phyloP scores from a whole-genome alignment of 495 filamentous ascomycete genomes.

The Penicillium herquei region DNA sequence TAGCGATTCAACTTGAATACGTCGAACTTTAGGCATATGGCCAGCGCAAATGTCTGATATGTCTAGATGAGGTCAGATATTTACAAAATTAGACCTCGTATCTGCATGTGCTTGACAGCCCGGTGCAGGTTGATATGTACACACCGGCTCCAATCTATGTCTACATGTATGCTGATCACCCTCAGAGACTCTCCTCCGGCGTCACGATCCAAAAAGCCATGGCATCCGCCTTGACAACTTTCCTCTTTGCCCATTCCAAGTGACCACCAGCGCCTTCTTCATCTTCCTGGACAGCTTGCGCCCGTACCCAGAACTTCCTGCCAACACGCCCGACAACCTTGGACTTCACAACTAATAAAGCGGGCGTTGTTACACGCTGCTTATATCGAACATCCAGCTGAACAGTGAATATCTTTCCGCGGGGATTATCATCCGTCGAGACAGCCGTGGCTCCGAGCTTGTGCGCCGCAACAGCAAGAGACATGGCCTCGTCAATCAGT shows the following conservation, averaged over 20 bases:
- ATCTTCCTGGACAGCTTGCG: constrained; percentile 40
- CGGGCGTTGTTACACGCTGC: constrained; percentile 31
- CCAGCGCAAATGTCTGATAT: no score
- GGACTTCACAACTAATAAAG: constrained; percentile 30
- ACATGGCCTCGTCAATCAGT: constrained; percentile 64
- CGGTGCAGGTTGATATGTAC: no score
- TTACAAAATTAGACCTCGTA: no score
- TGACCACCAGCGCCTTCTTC: constrained; percentile 27
- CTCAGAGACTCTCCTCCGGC: constrained; percentile 14
- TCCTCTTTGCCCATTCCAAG: constrained; percentile 31
- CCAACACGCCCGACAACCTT: constrained; percentile 34
- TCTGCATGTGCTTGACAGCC: no score
- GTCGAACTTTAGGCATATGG: no score
- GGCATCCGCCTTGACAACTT: constrained; percentile 37
- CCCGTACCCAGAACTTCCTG: constrained; percentile 42
- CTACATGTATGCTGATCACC: neutral
- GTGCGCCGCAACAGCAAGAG: constrained; percentile 34
- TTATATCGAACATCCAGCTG: constrained; percentile 45
- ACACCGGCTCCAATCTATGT: neutral
- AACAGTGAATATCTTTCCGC: constrained; percentile 35
- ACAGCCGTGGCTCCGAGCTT: constrained; percentile 6
- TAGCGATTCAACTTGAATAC: no score
- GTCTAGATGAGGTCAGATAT: no score
- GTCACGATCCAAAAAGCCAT: constrained; percentile 44
- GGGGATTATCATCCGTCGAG: constrained; percentile 21